Base-by-base conservation (phyloP, 163 green algal genomes). In the Chlorella variabilis region DNA sequence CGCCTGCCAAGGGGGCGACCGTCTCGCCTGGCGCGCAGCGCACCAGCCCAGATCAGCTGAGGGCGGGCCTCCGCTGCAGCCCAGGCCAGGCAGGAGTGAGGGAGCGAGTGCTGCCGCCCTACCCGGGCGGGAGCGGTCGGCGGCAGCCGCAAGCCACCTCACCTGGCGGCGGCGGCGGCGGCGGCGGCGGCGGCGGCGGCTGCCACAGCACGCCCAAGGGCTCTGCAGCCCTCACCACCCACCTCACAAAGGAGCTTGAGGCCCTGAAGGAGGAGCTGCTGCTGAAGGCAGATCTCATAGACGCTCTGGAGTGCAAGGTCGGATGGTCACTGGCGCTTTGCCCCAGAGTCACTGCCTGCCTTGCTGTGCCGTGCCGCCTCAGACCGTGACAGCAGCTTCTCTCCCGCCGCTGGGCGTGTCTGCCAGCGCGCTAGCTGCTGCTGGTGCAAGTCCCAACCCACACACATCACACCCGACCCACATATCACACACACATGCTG, bases 231-330 rank as follows among this genome's bases (percentile, higher is more conserved):
- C 56, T 79, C 8, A 80, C 56, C 39, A 75, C 78, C 45, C 82
- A 83, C 67, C 81, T 90, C 13, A 83, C 77, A 5, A 59, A 71
- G 9, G 80, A 89, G 75, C 73, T 91, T 75, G 87, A 88, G 68
- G 27, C 29, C 23, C 45, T 87, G 33, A 49, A 70, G 34, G 89
- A 91, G 49, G 77, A 90, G 39, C 71, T 91, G 54, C 25, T 87
- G 42, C 36, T 71, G 11, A 87, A 91, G 76, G 59, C 83, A 18
- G 82, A 91, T 70, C 51, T 92, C 58, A 86, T 83, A 7, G 85
- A 90, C 48, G 75, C 73, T 2, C 86, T 78, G 49, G 84, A 83
- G 23, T 66, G 78, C 34, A 90, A 89, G 86, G 88, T 90, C n/a
- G n/a, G n/a, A n/a, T n/a, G n/a, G n/a, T n/a, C n/a, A n/a, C n/a